Percentiles rank a stretch among this genome's conserved stretches.
Evolutionary conservation across 2,329 filamentous ascomycete genomes (phyloP).

Genomic region (Colletotrichum destructivum): DNA sequence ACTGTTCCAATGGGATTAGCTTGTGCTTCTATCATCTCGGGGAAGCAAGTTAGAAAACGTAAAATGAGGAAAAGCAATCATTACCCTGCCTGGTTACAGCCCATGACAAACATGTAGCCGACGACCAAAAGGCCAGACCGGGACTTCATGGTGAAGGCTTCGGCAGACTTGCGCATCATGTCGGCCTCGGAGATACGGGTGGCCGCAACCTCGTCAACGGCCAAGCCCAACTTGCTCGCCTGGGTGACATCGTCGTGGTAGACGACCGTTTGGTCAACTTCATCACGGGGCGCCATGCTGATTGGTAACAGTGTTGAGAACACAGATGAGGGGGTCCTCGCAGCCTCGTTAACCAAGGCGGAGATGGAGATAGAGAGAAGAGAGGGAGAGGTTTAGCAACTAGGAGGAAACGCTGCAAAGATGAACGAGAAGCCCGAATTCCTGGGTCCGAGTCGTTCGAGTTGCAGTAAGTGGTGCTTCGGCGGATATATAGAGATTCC

Average conservation of each 20-base stretch:
- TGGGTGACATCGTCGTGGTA: constrained; percentile 49
- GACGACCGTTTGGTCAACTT: constrained; percentile 43
- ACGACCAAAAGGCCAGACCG: constrained; percentile 57
- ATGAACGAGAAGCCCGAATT: constrained; percentile 26
- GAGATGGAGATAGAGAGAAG: not conserved
- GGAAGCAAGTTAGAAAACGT: not conserved
- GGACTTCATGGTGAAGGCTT: constrained; percentile 58
- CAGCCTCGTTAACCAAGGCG: not conserved
- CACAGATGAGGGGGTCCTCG: not conserved
- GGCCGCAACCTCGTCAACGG: constrained; percentile 61
- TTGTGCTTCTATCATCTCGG: too few relatives aligned
- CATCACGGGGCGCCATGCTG: constrained; percentile 39
- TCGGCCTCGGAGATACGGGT: constrained; percentile 63
- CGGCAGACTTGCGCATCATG: constrained; percentile 57
- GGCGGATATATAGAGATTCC: constrained; percentile 31
- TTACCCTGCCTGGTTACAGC: constrained; percentile 61
- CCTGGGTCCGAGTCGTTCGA: constrained; percentile 22
- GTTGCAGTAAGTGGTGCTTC: constrained; percentile 24
- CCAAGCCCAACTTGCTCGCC: constrained; percentile 50
- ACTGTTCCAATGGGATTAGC: constrained; percentile 1
- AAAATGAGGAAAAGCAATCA: not conserved
- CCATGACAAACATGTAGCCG: constrained; percentile 61
- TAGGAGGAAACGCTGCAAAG: not conserved
- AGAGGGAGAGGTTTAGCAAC: too few relatives aligned
- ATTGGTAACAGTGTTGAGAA: not conserved